These are phyloP conservation scores for Sporothrix pseudoabietina DNA, from an alignment of 2,329 filamentous ascomycete genomes.

Conservation along the genomic window DNA sequence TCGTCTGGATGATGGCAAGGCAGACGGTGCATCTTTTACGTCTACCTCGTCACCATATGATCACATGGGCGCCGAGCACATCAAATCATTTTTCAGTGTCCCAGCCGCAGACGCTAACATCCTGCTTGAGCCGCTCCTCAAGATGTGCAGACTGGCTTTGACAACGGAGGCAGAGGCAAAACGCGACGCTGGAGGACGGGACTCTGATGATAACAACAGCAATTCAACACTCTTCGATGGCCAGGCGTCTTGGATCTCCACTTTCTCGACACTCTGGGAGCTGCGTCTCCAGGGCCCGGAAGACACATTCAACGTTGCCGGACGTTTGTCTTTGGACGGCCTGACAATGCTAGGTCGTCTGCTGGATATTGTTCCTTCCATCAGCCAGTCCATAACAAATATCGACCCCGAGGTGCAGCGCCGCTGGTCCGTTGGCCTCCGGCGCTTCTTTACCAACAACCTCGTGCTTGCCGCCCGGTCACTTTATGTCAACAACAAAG, in stretches of 20 bases:
- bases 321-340: conserved; percentile 47
- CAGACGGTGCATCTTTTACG: background rate
- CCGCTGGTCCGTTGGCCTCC: conserved; percentile 52
- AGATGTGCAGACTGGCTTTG: conserved; percentile 49
- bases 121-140: conserved; percentile 51
- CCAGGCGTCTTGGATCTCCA: conserved; percentile 52
- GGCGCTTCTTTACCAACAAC: conserved; percentile 53
- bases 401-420: conserved; percentile 38
- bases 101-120: conserved; percentile 52
- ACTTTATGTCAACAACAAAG: conserved; percentile 49
- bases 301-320: conserved; percentile 54
- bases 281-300: conserved; percentile 54
- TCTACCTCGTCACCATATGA: conserved; percentile 39
- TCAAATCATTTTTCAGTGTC: conserved; percentile 58
- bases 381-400: background rate
- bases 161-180: conserved; percentile 35
- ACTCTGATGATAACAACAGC: background rate
- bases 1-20: conserved; percentile 45
- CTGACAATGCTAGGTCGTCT: conserved; percentile 49
- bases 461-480: conserved; percentile 56
- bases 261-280: conserved; percentile 53
- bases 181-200: background rate
- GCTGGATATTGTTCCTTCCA: conserved; percentile 20
- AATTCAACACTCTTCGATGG: conserved; percentile 36
- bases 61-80: conserved; percentile 59